Evolutionary conservation across 176 grass and related monocot species (phyloP).

Genomic region (Musa acuminata): DNA sequence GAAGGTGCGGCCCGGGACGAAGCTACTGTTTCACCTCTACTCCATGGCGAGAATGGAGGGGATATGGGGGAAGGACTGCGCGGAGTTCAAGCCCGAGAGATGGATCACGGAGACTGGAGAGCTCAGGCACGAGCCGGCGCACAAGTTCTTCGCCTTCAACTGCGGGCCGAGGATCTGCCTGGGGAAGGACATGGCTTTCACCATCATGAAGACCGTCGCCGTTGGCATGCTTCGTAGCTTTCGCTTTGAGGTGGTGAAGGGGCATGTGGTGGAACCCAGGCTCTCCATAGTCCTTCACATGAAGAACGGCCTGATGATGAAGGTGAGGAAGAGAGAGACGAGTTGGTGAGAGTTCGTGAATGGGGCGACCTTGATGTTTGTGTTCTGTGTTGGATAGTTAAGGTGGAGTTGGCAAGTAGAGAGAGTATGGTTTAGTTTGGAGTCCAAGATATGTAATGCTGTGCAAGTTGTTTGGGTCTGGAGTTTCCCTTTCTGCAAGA

Average conservation of each 20-base stretch:
- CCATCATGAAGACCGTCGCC: neutral
- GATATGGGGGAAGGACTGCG: neutral
- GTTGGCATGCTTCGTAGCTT: neutral
- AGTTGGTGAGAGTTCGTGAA: too few relatives aligned
- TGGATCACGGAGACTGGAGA: neutral
- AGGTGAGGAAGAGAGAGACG: neutral
- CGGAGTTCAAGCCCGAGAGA: slow-evolving; percentile 1
- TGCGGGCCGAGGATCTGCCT: slow-evolving; percentile 3
- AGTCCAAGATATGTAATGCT: too few relatives aligned
- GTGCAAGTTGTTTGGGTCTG: too few relatives aligned
- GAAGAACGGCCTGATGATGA: neutral
- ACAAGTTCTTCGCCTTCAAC: slow-evolving; percentile 1
- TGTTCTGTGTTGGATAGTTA: too few relatives aligned
- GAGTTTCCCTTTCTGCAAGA: too few relatives aligned
- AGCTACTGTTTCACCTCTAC: neutral
- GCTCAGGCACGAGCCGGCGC: neutral
- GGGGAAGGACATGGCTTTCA: neutral
- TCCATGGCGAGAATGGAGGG: neutral
- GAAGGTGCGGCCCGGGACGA: neutral
- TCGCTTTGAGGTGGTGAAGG: neutral
- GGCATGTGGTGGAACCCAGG: neutral
- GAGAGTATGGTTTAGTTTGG: too few relatives aligned
- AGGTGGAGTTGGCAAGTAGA: too few relatives aligned
- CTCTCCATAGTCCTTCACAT: neutral
- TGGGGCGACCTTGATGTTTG: too few relatives aligned